Evolutionary conservation across 129 eudicot genomes (phyloP).

Genomic region (Flaveria bidentis): DNA sequence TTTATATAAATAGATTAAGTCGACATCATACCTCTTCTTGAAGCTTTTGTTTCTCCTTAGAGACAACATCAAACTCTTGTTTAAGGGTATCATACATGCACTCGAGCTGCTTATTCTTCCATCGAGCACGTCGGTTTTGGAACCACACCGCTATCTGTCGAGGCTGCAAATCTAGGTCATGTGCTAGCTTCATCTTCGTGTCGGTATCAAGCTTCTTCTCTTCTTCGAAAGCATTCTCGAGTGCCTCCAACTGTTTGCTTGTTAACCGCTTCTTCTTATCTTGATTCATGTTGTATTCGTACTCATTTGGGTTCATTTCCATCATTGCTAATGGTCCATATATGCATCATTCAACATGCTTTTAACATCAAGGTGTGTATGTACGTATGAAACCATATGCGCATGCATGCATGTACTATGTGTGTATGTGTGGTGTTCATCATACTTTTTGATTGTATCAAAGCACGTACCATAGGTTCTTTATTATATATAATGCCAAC

Average conservation of each 20-base stretch:
- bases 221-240: conserved; percentile 76
- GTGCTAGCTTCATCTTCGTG: conserved; percentile 76
- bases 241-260: conserved; percentile 65
- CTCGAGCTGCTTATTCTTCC: conserved; percentile 95
- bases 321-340: conserved; percentile 31
- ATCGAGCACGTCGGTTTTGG: conserved; percentile 82
- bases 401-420: not conserved
- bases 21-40: conserved; percentile 61
- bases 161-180: conserved; percentile 81
- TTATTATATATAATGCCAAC: not conserved
- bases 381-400: not conserved
- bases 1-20: not conserved
- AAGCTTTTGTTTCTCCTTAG: conserved; percentile 71
- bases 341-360: conserved; percentile 21
- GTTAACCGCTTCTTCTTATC: conserved; percentile 69
- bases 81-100: conserved; percentile 66
- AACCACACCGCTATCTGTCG: conserved; percentile 89
- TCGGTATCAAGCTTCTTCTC: conserved; percentile 87
- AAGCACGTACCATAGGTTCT: not conserved
- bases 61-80: conserved; percentile 64
- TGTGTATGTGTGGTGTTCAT: no score
- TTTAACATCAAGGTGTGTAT: not conserved
- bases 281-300: conserved; percentile 30
- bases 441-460: not conserved
- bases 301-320: conserved; percentile 43